Conservation (phyloP, 1,139 yeast species). For the Taiozyma onychis region DNA sequence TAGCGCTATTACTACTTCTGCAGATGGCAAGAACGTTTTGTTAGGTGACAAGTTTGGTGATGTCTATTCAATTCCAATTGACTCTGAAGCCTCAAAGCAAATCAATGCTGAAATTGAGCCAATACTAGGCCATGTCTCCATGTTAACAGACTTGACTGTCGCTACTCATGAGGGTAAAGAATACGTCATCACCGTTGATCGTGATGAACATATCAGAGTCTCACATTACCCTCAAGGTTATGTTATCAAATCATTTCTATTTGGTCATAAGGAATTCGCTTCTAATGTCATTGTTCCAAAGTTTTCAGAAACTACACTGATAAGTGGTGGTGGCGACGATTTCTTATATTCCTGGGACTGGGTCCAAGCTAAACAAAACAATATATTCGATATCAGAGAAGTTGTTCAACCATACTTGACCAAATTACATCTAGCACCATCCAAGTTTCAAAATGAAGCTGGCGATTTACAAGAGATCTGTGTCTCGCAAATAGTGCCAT, state of each 20-base stretch:
- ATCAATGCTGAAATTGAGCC: slow-evolving; percentile 41
- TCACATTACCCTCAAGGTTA: slow-evolving; percentile 75
- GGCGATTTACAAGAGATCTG: slow-evolving; percentile 46
- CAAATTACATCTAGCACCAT: slow-evolving; percentile 62
- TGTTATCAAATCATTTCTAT: slow-evolving; percentile 75
- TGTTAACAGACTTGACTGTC: slow-evolving; percentile 73
- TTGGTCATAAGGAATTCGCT: slow-evolving; percentile 83
- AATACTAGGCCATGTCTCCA: slow-evolving; percentile 90
- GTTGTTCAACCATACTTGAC: slow-evolving; percentile 44
- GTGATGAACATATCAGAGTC: slow-evolving; percentile 95
- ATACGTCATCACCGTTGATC: slow-evolving; percentile 74
- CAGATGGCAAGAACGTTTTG: slow-evolving; percentile 45
- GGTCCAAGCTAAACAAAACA: slow-evolving; percentile 42
- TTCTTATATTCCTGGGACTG: slow-evolving; percentile 77
- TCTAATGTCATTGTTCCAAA: slow-evolving; percentile 52
- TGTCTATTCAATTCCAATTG: slow-evolving; percentile 57
- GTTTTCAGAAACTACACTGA: slow-evolving; percentile 42
- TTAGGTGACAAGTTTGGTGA: slow-evolving; percentile 97
- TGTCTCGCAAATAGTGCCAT: slow-evolving; percentile 41
- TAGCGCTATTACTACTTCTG: slow-evolving; percentile 63
- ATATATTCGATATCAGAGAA: slow-evolving; percentile 44
- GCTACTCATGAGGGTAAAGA: slow-evolving; percentile 37
- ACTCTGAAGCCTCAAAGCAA: slow-evolving; percentile 17
- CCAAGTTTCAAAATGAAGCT: slow-evolving; percentile 52
- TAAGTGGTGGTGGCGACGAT: slow-evolving; percentile 92